Conservation (phyloP, 176 grass and related monocot genomes). For the Ampelocalamus luodianensis region DNA sequence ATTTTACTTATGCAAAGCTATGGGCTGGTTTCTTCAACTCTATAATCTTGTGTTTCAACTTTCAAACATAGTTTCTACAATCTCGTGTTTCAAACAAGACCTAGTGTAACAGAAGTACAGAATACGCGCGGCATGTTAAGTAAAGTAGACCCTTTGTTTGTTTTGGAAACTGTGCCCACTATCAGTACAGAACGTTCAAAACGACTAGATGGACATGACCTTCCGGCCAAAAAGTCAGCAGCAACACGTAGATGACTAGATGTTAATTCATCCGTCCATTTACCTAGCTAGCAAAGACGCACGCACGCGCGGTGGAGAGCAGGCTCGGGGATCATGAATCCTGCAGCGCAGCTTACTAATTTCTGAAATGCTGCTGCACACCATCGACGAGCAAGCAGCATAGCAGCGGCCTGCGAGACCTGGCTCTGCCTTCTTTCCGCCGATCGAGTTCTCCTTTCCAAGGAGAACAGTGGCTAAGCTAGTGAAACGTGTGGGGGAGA, state of each 20-base stretch:
- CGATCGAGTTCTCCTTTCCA: conserved; percentile 11
- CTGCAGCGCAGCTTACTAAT: not conserved
- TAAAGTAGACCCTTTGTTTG: not conserved
- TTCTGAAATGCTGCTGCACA: not conserved
- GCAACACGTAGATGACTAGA: not conserved
- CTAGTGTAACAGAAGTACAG: not conserved
- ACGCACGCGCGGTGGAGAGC: not conserved
- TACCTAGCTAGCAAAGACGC: not conserved
- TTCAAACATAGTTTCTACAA: not conserved
- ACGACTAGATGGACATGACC: not conserved
- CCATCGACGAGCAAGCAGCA: not conserved
- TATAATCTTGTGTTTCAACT: too few relatives aligned
- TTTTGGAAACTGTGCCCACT: not conserved
- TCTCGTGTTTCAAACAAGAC: not conserved
- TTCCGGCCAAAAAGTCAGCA: not conserved
- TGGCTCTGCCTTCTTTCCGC: not conserved
- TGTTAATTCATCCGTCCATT: not conserved
- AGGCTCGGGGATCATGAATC: not conserved
- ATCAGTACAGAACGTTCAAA: not conserved
- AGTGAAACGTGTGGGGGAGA: not conserved
- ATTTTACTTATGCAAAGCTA: not conserved
- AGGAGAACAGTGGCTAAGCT: not conserved
- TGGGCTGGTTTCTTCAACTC: not conserved
- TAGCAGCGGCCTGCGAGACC: not conserved
- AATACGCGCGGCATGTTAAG: too few relatives aligned